Evolutionary conservation across 495 filamentous ascomycete species (phyloP), one percentile per base, ranked within the genome.

Genomic region (Penicillium chermesinum): DNA sequence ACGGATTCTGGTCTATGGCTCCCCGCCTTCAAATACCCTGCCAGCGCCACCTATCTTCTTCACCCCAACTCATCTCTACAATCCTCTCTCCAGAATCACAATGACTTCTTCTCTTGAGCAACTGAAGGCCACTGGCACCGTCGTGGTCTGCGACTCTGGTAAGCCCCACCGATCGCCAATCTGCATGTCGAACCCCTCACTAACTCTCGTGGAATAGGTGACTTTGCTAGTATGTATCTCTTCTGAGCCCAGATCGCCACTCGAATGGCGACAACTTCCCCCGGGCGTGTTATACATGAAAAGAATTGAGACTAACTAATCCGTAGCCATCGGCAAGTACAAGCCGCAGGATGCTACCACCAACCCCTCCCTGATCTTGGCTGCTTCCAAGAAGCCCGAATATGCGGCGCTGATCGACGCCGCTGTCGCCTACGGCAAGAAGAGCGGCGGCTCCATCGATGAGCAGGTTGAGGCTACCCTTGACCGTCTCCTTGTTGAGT

Each of bases 321-420:
- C 10, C 50, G 65, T 74, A 82, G 88, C 91, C 63, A 99, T 99
- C 70, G 89, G 78, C 80, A 97, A 99, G 78, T 99, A 99, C 83
- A 93, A 96, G 82, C 93, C 93, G 46, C 91, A 96, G 82, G 93
- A 99, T 86, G 93, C 91, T 61, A 96, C 91, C 64, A 99, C 93
- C 71, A 99, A 99, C 80, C 93, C 93, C 33, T 96, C 93, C 53
- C 79, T 99, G 63, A 96, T 99, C 71, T 82, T 99, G 65, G 89
- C 89, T 58, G 93, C 93, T 47, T 89, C 94, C 66, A 96, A 99
- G 82, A 99, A 97, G 82, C 65, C 86, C 64, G 91, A 96, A 69
- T 99, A 99, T 67, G 90, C 90, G 61, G 80, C 83, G 61, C 76
- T 99, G 48, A 91, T 97, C 61, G 91, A 99, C 61, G 73, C 78